These are phyloP conservation scores for Claviceps sp. DNA, from an alignment of 2,329 filamentous ascomycete genomes.

Conservation along the genomic window DNA sequence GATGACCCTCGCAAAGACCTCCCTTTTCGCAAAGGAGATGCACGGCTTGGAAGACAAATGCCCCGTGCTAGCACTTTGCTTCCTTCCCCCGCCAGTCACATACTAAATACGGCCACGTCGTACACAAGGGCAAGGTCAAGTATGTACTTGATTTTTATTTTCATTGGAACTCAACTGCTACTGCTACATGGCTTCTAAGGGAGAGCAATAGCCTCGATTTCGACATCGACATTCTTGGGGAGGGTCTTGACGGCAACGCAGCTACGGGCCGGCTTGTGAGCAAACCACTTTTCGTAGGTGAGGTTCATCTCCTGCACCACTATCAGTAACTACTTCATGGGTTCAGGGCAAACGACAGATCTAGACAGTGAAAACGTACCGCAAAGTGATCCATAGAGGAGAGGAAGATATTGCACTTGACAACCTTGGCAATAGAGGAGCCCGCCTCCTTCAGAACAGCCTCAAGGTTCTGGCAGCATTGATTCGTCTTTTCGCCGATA, in stretches of 20 bases:
- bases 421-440: conserved; percentile 62
- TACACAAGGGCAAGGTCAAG: background rate
- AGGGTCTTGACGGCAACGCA: conserved; percentile 85
- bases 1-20: too few relatives aligned
- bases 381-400: conserved; percentile 83
- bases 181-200: conserved; percentile 25
- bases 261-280: conserved; percentile 73
- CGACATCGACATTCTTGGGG: conserved; percentile 73
- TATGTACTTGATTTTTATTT: background rate
- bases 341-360: background rate
- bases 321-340: too few relatives aligned
- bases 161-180: background rate
- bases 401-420: conserved; percentile 88
- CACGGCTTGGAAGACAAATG: too few relatives aligned
- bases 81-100: background rate
- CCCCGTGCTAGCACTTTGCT: too few relatives aligned
- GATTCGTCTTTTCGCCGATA: conserved; percentile 49
- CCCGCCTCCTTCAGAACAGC: conserved; percentile 74
- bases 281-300: conserved; percentile 73
- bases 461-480: conserved; percentile 63
- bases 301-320: conserved; percentile 56
- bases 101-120: background rate
- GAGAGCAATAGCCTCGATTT: conserved; percentile 80
- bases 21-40: too few relatives aligned
- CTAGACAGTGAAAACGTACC: conserved; percentile 22